A percentile compares a stretch with the other conserved stretches of the same genome.
Evolutionary conservation across 345 rosid genomes (phyloP).

Genomic region (Citrus trifoliata): DNA sequence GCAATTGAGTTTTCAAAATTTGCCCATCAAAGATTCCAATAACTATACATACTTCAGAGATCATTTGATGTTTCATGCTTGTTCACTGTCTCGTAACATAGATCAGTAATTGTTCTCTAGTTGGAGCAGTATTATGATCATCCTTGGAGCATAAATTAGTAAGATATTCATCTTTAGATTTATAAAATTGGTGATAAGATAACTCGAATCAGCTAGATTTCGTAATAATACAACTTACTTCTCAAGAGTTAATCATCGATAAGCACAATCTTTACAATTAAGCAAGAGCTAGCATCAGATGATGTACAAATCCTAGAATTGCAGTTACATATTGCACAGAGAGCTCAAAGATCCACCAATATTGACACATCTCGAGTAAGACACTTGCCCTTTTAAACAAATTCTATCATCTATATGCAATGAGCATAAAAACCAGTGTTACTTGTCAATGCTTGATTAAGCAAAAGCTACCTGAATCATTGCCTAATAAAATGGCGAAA

Average conservation of each 20-base stretch:
- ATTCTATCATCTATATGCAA: not conserved
- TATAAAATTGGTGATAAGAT: not conserved
- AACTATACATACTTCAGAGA: not conserved
- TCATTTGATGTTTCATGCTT: not conserved
- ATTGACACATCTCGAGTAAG: not conserved
- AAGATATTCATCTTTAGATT: not conserved
- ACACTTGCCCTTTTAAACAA: not conserved
- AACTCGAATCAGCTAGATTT: not conserved
- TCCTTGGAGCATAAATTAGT: not conserved
- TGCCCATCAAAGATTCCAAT: not conserved
- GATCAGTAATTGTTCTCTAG: not conserved
- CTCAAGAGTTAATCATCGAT: slow-evolving; percentile 3
- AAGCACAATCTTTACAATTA: slow-evolving; percentile 17
- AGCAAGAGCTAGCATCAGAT: slow-evolving; percentile 7
- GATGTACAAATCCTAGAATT: slow-evolving; percentile 2
- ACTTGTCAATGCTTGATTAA: not conserved
- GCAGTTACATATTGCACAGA: not conserved
- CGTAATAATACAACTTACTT: not conserved
- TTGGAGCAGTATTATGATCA: not conserved
- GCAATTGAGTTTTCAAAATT: not conserved
- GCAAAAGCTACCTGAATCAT: slow-evolving; percentile 13
- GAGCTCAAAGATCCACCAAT: not conserved
- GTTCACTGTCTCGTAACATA: not conserved
- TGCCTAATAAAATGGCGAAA: slow-evolving; percentile 8
- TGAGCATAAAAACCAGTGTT: not conserved